Percentiles rank a stretch among this genome's conserved stretches.
phyloP scores from a whole-genome alignment of 2,329 filamentous ascomycete genomes.

The Aspergillus bombycis region DNA sequence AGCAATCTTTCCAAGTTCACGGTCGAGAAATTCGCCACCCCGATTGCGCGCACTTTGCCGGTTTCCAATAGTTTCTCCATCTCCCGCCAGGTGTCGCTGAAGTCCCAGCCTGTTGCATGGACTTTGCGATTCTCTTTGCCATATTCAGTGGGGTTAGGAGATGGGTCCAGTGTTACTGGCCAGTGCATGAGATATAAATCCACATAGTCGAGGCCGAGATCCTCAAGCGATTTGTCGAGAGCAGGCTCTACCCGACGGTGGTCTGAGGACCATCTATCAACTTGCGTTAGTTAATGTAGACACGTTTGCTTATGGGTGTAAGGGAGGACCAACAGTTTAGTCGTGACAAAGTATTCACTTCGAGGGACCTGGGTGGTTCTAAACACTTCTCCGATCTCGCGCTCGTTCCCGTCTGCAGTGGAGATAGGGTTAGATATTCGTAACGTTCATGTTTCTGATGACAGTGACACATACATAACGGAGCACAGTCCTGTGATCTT shows the following conservation, averaged over 20 bases:
- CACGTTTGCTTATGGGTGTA: accelerated
- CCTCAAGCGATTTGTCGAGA: not conserved
- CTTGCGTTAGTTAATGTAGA: not conserved
- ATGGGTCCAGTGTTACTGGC: not conserved
- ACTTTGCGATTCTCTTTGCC: not conserved
- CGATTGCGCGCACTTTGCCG: not conserved
- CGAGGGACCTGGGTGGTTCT: not conserved
- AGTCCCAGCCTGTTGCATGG: not conserved
- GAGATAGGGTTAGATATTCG: not conserved
- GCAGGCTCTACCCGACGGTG: not conserved
- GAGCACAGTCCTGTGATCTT: not conserved
- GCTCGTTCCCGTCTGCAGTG: not conserved
- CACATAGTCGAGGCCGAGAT: not conserved
- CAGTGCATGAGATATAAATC: not conserved
- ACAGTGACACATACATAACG: not conserved
- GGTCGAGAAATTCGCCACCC: not conserved
- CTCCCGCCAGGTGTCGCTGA: not conserved
- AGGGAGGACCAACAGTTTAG: not conserved
- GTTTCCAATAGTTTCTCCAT: not conserved
- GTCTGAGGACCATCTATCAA: not conserved
- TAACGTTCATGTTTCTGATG: not conserved
- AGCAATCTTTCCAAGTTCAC: not conserved
- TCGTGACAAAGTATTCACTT: not conserved
- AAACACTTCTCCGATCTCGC: not conserved
- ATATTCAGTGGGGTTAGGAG: not conserved